These are phyloP conservation scores for Coemansia sp. DNA, from an alignment of 192 early-diverging fungal genomes.

Conservation along the genomic window DNA sequence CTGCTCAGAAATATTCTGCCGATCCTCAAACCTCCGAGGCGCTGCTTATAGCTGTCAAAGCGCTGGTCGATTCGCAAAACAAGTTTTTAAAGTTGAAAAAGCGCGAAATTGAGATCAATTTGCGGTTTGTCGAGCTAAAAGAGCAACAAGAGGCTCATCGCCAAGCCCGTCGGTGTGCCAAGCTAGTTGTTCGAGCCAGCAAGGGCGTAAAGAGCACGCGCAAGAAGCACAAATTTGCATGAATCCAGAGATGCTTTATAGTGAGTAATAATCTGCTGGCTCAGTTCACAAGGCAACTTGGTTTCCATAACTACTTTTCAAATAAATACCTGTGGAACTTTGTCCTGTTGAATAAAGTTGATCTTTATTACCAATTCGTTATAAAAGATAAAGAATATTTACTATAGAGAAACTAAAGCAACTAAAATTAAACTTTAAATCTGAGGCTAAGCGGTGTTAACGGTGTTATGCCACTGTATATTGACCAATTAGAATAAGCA, in stretches of 20 bases:
- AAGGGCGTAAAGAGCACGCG: neutral
- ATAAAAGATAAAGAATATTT: no score
- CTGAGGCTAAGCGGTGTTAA: no score
- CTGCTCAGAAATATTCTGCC: neutral
- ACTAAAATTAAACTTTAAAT: no score
- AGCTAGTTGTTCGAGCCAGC: neutral
- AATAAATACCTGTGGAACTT: no score
- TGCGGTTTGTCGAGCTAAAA: neutral
- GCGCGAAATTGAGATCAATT: neutral
- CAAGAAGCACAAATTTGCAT: neutral
- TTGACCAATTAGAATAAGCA: no score
- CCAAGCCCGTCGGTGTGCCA: conserved; percentile 4
- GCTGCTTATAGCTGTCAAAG: neutral
- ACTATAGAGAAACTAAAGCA: no score
- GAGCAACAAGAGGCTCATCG: neutral
- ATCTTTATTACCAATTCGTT: no score
- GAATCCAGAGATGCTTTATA: neutral
- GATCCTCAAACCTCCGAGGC: neutral
- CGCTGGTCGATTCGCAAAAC: neutral
- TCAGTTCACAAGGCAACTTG: neutral
- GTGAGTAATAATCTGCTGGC: neutral
- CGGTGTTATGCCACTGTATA: no score
- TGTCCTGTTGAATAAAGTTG: no score
- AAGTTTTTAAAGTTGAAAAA: neutral
- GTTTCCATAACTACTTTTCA: no score